Evolutionary conservation across 1,139 yeast genomes (phyloP).

Genomic region (Kluyveromyces marxianus): DNA sequence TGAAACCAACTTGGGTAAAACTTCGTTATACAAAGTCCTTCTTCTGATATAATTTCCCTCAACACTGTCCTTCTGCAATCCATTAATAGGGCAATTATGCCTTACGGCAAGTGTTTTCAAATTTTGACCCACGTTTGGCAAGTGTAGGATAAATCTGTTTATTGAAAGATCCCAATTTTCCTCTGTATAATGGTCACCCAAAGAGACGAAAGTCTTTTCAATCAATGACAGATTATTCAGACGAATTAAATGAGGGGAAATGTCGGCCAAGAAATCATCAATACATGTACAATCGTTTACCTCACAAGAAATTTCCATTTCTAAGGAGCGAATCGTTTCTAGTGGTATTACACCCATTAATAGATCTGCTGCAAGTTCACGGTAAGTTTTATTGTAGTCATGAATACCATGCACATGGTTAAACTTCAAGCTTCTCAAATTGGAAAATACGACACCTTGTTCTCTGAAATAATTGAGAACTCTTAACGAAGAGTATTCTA

Average conservation of each 20-base stretch:
- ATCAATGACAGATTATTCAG: slow-evolving; percentile 39
- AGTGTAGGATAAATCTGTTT: slow-evolving; percentile 37
- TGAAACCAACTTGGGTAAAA: slow-evolving; percentile 40
- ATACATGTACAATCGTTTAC: slow-evolving; percentile 40
- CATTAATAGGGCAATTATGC: slow-evolving; percentile 47
- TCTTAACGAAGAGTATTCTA: slow-evolving; percentile 33
- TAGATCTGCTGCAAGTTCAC: slow-evolving; percentile 25
- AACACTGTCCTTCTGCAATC: slow-evolving; percentile 47
- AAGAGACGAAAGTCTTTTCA: slow-evolving; percentile 36
- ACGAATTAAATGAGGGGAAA: slow-evolving; percentile 26
- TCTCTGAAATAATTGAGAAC: slow-evolving; percentile 28
- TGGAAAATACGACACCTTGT: slow-evolving; percentile 11
- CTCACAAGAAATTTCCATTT: slow-evolving; percentile 41
- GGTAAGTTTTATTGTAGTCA: slow-evolving; percentile 30
- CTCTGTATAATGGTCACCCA: slow-evolving; percentile 41
- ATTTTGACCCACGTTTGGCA: slow-evolving; percentile 29
- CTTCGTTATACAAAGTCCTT: slow-evolving; percentile 40
- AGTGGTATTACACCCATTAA: slow-evolving; percentile 29
- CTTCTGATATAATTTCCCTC: slow-evolving; percentile 67
- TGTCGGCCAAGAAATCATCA: slow-evolving; percentile 32
- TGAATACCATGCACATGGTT: slow-evolving; percentile 37
- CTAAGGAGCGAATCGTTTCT: slow-evolving; percentile 30
- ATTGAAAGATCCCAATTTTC: slow-evolving; percentile 52
- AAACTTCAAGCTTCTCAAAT: slow-evolving; percentile 29
- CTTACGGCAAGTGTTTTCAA: slow-evolving; percentile 39